phyloP scores from a whole-genome alignment of 2,329 filamentous ascomycete genomes.

The Elsinoe ampelina region DNA sequence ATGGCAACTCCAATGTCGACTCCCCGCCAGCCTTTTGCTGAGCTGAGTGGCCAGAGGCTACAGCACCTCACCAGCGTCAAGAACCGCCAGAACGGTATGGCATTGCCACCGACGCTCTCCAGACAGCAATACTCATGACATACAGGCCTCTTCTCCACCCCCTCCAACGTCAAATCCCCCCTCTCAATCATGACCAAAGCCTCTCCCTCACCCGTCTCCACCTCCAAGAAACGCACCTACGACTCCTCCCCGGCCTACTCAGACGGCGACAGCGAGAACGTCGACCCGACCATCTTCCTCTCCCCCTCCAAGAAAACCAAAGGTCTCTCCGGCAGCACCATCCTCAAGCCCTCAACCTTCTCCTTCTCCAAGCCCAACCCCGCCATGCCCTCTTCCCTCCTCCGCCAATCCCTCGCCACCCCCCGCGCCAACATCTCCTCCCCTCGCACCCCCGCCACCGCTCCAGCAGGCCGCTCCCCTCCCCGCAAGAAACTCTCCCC shows the following conservation, averaged over 20 bases:
- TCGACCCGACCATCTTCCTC: constrained; percentile 44
- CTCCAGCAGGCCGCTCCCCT: constrained; percentile 68
- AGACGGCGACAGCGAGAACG: constrained; percentile 47
- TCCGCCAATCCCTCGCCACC: constrained; percentile 30
- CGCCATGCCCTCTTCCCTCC: constrained; percentile 18
- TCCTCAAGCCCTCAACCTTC: constrained; percentile 34
- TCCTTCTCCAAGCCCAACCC: constrained; percentile 25
- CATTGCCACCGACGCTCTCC: constrained; percentile 11
- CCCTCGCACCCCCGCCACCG: constrained; percentile 37
- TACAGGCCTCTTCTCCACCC: constrained; percentile 15
- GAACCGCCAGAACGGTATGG: constrained; percentile 59
- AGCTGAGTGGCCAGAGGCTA: constrained; percentile 58
- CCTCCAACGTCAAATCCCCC: constrained; percentile 22
- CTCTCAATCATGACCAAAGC: constrained; percentile 19
- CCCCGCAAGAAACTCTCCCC: constrained; percentile 64
- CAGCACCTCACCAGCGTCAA: constrained; percentile 65
- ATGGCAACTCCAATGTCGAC: constrained; percentile 26
- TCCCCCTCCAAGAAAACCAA: constrained; percentile 48
- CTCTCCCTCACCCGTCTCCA: constrained; percentile 24
- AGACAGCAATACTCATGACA: constrained; percentile 11
- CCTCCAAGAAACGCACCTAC: constrained; percentile 39
- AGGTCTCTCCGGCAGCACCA: constrained; percentile 25
- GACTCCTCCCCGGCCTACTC: constrained; percentile 36
- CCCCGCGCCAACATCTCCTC: constrained; percentile 30
- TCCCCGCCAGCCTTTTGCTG: constrained; percentile 63